These are phyloP conservation scores for Xylaria cubensis DNA, from an alignment of 495 filamentous ascomycete species.

Conservation along the genomic window DNA sequence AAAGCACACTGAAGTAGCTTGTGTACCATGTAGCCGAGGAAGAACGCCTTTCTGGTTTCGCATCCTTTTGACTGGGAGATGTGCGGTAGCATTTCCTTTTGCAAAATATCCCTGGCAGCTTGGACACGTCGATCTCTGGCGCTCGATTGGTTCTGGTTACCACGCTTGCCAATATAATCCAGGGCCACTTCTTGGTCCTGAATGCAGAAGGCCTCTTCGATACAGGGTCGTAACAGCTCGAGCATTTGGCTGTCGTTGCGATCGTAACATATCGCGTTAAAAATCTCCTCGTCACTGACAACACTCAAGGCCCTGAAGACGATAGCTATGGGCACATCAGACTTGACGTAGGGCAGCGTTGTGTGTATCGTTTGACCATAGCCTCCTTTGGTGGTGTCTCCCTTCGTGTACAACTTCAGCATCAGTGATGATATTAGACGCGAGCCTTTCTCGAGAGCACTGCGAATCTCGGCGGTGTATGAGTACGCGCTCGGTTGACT, in stretches of 20 bases:
- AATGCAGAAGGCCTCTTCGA: constrained; percentile 94
- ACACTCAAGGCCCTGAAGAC: constrained; percentile 96
- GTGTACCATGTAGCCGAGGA: constrained; percentile 98
- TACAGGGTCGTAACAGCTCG: constrained; percentile 94
- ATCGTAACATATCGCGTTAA: constrained; percentile 97
- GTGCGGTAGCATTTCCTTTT: constrained; percentile 95
- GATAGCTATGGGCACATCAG: constrained; percentile 89
- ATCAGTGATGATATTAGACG: constrained; percentile 88
- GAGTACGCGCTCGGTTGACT: constrained; percentile 84
- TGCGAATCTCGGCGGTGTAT: constrained; percentile 93
- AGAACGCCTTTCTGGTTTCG: constrained; percentile 96
- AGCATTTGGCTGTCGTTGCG: constrained; percentile 94
- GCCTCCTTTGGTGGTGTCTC: constrained; percentile 74
- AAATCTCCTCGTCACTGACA: constrained; percentile 96
- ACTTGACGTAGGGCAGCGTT: constrained; percentile 89
- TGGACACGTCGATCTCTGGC: constrained; percentile 87
- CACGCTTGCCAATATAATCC: constrained; percentile 93
- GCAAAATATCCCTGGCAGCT: constrained; percentile 90
- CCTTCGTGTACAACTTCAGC: constrained; percentile 86
- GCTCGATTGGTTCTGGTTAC: constrained; percentile 71
- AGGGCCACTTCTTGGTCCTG: constrained; percentile 95
- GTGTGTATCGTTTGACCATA: constrained; percentile 88
- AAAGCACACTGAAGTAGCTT: constrained; percentile 89
- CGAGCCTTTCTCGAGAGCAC: constrained; percentile 94
- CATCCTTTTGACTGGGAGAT: constrained; percentile 96